Base-by-base conservation (phyloP, 2,329 filamentous ascomycete genomes). In the Lachnellula suecica region DNA sequence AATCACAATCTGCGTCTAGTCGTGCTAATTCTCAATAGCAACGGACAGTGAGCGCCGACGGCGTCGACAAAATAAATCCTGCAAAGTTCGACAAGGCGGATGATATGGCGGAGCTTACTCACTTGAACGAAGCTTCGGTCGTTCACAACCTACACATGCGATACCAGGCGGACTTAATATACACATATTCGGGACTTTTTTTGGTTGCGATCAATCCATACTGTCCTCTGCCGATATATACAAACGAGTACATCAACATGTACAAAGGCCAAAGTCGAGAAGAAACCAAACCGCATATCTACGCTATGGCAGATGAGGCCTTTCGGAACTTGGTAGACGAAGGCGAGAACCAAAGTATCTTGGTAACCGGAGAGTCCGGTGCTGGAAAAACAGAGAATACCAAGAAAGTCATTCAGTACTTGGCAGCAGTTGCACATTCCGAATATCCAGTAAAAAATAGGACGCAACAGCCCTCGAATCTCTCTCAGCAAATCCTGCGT, bases 31-130 rank as follows among this genome's bases (percentile, higher is more conserved):
- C 20, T 34, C n/a, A 4, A 17, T 61, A 94, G 85, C 91, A 96
- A 83, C 87, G 91, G 61, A 89, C 96, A 67, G 87, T 94, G 46
- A 87, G 93, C 60, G 74, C 82, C 47, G 92, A 97, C 64, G 88
- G 85, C 63, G 91, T 97, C 61, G 95, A 99, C 78, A 97, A 97
- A 73, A 95, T 99, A 76, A 99, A 99, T 72, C 94, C 94, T 43
- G 93, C 93, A 66, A 99, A 99, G 70, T 99, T 99, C 74, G 94
- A 99, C 81, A 99, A 97, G 73, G 93, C 93, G 59, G 91, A 95
- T 74, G 95, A 99, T 71, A 99, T 99, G 94, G 94, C 95, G 22
- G 94, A 99, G 71, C 81, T 99, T 66, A 99, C 94, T 5, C 94
- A 99, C 71, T 77, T 99, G 59, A 99, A 99, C 72, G 94, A 99